Evolutionary conservation across 208 protist species (phyloP), one percentile per base, ranked within the genome.

Genomic region (Leishmania aethiopica): DNA sequence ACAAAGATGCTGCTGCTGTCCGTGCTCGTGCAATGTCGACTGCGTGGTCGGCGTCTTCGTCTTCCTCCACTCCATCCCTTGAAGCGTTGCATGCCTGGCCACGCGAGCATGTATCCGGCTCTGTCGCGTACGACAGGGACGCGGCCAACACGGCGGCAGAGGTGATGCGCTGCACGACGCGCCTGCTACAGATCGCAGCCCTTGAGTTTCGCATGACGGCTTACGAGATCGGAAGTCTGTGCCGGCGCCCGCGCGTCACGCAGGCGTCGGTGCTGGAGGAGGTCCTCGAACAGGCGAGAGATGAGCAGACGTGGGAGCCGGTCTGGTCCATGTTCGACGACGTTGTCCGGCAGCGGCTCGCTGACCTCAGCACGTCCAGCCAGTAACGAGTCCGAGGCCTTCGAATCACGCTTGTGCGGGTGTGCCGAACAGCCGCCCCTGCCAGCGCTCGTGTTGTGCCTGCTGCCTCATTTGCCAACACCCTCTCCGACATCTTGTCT

Each of bases 151-250:
- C 84, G 3, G 91, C 91, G 2, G 88, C 86, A 22, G 89, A 92
- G 25, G 64, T 91, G 37, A 71, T 92, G 60, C 77, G 75, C 35
- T 92, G 89, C 82, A 88, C 89, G 42, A 94, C 91, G 70, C 84
- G 84, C 37, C 79, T 94, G 37, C 69, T 94, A 47, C 89, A 92
- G 73, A 86, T 92, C 11, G 88, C 89, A 0, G 89, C 89, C n/a
- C 75, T 93, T 28, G 83, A 92, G 81, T 92, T 87, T 74, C 69
- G 71, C 32, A 81, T 87, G 73, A 92, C 84, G 8, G 88, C 86
- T 0, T 78, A 88, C 28, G 81, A 86, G 40, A 90, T 95, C 74
- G 91, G 91, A 6, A 80, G 80, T 47, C 79, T 94, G 35, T 90
- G 87, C 51, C 86, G 89, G 32, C 89, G 91, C 25, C 87, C 87